Percentiles rank a stretch among this genome's conserved stretches.
Conservation (phyloP, 768 basidiomycete species). For the Mycena belliarum region DNA sequence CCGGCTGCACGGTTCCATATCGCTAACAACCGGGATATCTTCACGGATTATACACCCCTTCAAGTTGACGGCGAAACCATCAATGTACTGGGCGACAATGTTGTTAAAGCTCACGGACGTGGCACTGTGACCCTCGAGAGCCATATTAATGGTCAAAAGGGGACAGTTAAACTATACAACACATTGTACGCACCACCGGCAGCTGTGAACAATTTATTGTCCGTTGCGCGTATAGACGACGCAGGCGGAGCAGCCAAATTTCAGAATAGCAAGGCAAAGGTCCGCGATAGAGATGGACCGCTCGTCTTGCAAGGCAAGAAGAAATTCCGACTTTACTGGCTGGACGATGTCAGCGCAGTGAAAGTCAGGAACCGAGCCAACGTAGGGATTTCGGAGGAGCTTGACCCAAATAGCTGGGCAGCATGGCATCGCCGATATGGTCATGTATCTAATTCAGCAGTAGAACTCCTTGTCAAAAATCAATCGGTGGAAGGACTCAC, state of each 20-base stretch:
- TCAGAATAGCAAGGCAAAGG: too few relatives aligned
- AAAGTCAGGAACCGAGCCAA: background rate
- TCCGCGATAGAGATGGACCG: background rate
- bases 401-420: background rate
- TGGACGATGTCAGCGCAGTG: background rate
- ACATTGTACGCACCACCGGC: conserved; percentile 2
- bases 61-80: conserved; percentile 7
- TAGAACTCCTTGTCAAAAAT: conserved; percentile 3
- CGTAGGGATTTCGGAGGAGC: background rate
- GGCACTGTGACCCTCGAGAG: conserved; percentile 6
- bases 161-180: background rate
- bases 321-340: conserved; percentile 3
- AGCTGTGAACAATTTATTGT: background rate
- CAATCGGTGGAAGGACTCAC: conserved; percentile 7
- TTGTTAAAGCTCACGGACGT: conserved; percentile 1
- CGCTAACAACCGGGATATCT: background rate
- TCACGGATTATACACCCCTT: conserved; percentile 4
- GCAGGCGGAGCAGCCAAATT: background rate
- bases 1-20: conserved; percentile 10
- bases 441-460: background rate
- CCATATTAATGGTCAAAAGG: conserved; percentile 3
- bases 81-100: conserved; percentile 9
- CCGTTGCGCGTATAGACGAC: background rate
- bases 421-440: conserved; percentile 9
- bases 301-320: conserved; percentile 2